phyloP scores from a whole-genome alignment of 805 yeast genomes.

The Myxozyma udenii region DNA sequence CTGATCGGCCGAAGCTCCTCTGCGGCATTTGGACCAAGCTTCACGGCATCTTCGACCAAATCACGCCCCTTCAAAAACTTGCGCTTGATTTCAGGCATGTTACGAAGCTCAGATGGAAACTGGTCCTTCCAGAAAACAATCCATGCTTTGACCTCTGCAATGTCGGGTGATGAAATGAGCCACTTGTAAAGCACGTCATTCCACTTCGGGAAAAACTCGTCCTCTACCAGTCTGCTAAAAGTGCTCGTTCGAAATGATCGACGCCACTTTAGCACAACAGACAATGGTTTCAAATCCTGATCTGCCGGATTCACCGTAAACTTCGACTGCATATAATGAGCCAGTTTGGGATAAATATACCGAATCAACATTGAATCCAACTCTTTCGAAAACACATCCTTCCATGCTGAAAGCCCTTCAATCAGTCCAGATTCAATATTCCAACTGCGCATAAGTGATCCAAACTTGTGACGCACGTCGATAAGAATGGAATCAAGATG shows the following conservation, averaged over 20 bases:
- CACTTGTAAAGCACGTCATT: conserved; percentile 35
- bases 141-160: conserved; percentile 36
- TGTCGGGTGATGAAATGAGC: conserved; percentile 32
- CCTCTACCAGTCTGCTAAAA: conserved; percentile 36
- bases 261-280: conserved; percentile 34
- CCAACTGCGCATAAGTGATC: conserved; percentile 31
- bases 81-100: conserved; percentile 12
- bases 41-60: conserved; percentile 37
- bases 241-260: conserved; percentile 25
- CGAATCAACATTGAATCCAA: conserved; percentile 29
- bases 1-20: conserved; percentile 20
- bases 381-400: conserved; percentile 38
- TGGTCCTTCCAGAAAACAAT: conserved; percentile 37
- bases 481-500: conserved; percentile 26
- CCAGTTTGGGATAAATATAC: conserved; percentile 32
- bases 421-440: conserved; percentile 21
- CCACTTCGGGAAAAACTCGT: conserved; percentile 45
- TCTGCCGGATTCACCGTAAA: conserved; percentile 35
- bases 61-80: conserved; percentile 35
- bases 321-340: conserved; percentile 6
- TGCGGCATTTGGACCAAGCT: conserved; percentile 29
- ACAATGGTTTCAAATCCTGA: conserved; percentile 30
- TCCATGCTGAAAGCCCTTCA: conserved; percentile 36
- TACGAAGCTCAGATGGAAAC: conserved; percentile 30
- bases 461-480: conserved; percentile 33